Base-by-base conservation (phyloP, 2,329 filamentous ascomycete genomes). In the Penicillium sp. region DNA sequence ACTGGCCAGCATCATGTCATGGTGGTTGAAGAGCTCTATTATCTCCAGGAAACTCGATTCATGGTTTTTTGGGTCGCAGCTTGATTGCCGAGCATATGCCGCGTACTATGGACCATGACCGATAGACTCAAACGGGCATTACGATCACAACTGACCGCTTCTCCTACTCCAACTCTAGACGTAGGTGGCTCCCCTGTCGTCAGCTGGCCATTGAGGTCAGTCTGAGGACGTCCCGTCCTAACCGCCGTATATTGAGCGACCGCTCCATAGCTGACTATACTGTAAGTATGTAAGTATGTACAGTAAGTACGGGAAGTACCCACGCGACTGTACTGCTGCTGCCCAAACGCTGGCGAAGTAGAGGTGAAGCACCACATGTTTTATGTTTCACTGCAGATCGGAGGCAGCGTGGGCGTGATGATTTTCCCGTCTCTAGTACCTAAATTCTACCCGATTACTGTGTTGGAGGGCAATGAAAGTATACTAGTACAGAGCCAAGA, bases 61-160 rank as follows among this genome's bases (percentile, higher is more conserved):
- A 45, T 29, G 26, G 8, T 26, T 26, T 42, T 42, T 42, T 43
- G 13, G 23, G 5, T 43, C 40, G 5, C 13, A 9, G 42, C 5
- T 45, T 33, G 37, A 24, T 8, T 45, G 42, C 16, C 42, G 42
- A 18, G 26, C 18, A 45, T 19, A 6, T 45, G 28, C 28, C 42
- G 42, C 42, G 11, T 13, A 23, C n/a, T 28, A 43, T 43, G 16
- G 24, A 28, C 16, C 10, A 28, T 28, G 40, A 43, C 42, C 10
- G 26, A 31, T 31, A 24, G 13, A 31, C 11, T 19, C 8, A 18
- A 28, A 49, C 23, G 28, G 42, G 44, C 13, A 52, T 56, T 55
- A 18, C 24, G 36, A 51, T 56, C 34, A 28, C 44, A 46, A 43
- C 56, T 61, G 59, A 61, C 59, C 59, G 59, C 59, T 60, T 29